Evolutionary conservation across 208 protist genomes (phyloP), one percentile per base, ranked within the genome.

Genomic region (Wallacemonas sp.): DNA sequence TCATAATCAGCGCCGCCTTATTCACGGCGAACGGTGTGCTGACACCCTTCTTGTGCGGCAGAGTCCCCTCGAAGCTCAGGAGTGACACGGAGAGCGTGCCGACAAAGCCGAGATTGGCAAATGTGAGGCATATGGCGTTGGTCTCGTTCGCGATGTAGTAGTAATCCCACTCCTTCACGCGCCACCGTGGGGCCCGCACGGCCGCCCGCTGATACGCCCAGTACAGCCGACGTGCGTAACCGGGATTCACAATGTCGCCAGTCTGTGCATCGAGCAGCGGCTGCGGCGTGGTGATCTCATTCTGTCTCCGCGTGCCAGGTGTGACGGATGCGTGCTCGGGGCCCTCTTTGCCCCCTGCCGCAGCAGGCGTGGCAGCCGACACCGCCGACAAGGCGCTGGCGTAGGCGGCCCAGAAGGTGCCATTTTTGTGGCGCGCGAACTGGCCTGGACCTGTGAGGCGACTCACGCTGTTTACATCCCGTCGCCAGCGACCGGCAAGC

Each of bases 71-170:
- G 19, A 47, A 47, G 43, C 43, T 47, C 11, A 47, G 43, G 4
- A 47, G 43, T 21, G 43, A 47, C 11, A 47, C 19, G 17, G 11
- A 4, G 19, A 47, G 43, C 11, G 11, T 21, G 17, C 43, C 43
- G 43, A 47, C 19, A 47, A 47, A 47, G 19, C 43, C 43, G 19
- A 47, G 43, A 17, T 47, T 47, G 17, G 43, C 43, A 19, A 47
- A 47, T 4, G 43, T 47, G 4, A 47, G 17, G 19, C 43, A 47
- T 3, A 47, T 17, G 11, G 43, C 43, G 43, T 47, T 4, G 11
- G 43, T 23, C 43, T 47, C 43, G 43, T 47, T 47, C 11, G 43
- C 43, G 17, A 47, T 47, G 43, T 24, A 47, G 43, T 47, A 47
- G 43, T 47, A 47, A 19, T 47, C 43, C 43, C 43, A 47, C 19